Evolutionary conservation across 1,284 basidiomycete genomes (phyloP).

Genomic region (Puccinia sorghi): DNA sequence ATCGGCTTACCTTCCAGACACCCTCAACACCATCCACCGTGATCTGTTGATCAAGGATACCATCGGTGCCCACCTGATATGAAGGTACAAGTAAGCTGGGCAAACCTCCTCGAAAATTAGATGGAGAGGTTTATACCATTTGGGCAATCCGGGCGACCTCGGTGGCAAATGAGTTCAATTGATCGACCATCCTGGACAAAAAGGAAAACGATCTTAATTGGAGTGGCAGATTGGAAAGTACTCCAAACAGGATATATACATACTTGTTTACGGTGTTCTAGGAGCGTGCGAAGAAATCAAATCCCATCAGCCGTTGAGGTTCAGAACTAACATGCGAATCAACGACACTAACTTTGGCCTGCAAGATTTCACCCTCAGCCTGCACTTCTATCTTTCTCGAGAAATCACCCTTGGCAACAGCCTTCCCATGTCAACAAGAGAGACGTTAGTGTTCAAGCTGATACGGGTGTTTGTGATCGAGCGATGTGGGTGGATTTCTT

Average conservation of each 20-base stretch:
- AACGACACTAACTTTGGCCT: slow-evolving; percentile 33
- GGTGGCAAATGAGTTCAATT: slow-evolving; percentile 58
- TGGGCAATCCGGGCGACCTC: slow-evolving; percentile 57
- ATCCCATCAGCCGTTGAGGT: neutral
- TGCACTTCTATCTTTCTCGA: slow-evolving; percentile 59
- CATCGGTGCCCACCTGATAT: slow-evolving; percentile 58
- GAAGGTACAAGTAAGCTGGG: neutral
- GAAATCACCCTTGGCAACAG: slow-evolving; percentile 59
- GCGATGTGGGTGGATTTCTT: neutral
- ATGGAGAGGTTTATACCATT: slow-evolving; percentile 51
- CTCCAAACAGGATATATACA: neutral
- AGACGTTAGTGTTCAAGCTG: neutral
- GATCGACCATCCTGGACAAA: slow-evolving; percentile 58
- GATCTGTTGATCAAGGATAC: slow-evolving; percentile 58
- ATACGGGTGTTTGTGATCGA: neutral
- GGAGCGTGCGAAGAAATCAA: neutral
- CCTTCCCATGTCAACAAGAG: slow-evolving; percentile 21
- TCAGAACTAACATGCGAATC: neutral
- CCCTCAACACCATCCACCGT: slow-evolving; percentile 59
- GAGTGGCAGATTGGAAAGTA: neutral
- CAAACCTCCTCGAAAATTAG: slow-evolving; percentile 51
- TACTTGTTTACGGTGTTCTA: slow-evolving; percentile 48
- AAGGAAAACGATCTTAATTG: neutral
- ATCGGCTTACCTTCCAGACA: slow-evolving; percentile 56
- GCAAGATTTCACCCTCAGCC: slow-evolving; percentile 58